Percentiles rank a stretch among this genome's conserved stretches.
Conservation (phyloP, 352 stramenopile species). For the Pelagophyceae sp. region DNA sequence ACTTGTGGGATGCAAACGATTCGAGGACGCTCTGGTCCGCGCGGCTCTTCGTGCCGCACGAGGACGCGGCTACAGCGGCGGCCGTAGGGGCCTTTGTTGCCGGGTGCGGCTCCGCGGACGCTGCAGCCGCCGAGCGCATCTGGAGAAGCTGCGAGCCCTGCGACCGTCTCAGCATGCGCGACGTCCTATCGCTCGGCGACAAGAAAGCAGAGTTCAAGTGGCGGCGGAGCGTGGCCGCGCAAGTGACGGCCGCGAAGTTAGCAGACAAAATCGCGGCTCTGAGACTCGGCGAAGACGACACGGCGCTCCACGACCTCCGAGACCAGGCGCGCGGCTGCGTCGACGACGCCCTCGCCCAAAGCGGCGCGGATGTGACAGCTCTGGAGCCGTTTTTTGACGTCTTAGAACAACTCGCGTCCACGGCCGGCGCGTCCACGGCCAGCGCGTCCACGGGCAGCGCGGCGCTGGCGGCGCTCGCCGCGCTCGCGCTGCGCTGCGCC, state of each 20-base stretch:
- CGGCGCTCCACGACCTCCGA: too few relatives aligned
- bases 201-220: constrained; percentile 15
- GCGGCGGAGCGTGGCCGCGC: not conserved
- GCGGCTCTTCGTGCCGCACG: constrained; percentile 1
- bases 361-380: too few relatives aligned
- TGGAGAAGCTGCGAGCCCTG: not conserved
- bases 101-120: not conserved
- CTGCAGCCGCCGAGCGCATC: not conserved
- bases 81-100: not conserved
- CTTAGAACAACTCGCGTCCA: too few relatives aligned
- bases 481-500: not conserved
- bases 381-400: too few relatives aligned
- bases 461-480: too few relatives aligned
- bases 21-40: constrained; percentile 19
- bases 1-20: not conserved
- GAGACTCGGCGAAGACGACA: too few relatives aligned
- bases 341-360: not conserved
- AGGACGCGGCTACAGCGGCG: not conserved
- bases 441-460: not conserved
- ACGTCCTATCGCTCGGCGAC: constrained; percentile 14
- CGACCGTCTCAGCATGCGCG: constrained; percentile 8
- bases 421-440: too few relatives aligned
- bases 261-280: too few relatives aligned
- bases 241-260: too few relatives aligned
- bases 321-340: not conserved